Percentiles rank a stretch among this genome's conserved stretches.
These are phyloP conservation scores for Persicaria maculosa DNA, from an alignment of 148 eudicot genomes.

Conservation along the genomic window DNA sequence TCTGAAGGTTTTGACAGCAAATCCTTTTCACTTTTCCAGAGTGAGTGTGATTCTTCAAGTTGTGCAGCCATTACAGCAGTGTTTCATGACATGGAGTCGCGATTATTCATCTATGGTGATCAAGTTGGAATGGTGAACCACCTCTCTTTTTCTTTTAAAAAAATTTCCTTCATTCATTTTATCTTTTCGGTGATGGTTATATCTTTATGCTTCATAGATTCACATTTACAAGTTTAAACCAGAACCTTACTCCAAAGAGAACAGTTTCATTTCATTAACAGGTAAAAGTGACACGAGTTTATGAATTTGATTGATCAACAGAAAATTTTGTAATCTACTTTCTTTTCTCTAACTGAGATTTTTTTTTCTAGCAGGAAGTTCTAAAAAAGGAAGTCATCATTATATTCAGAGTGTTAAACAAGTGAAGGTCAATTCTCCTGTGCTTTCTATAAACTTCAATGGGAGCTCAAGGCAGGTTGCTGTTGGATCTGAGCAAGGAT, in stretches of 20 bases:
- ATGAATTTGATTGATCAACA: background rate
- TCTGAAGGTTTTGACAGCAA: background rate
- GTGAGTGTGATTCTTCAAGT: constrained; percentile 55
- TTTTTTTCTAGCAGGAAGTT: constrained; percentile 43
- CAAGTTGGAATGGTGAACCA: constrained; percentile 70
- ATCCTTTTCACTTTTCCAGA: constrained; percentile 34
- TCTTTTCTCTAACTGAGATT: background rate
- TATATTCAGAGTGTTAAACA: constrained; percentile 52
- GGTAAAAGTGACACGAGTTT: constrained; percentile 28
- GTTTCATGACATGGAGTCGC: constrained; percentile 33
- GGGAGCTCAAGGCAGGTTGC: constrained; percentile 52
- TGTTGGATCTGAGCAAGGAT: constrained; percentile 86
- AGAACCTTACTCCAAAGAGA: constrained; percentile 50
- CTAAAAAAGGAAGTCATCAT: constrained; percentile 77
- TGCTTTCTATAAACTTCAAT: constrained; percentile 41
- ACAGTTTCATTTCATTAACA: constrained; percentile 47
- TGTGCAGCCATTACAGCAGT: constrained; percentile 62
- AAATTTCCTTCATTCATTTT: background rate
- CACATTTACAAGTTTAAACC: constrained; percentile 64
- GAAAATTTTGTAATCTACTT: background rate
- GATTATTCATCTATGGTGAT: constrained; percentile 75
- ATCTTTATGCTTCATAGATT: constrained; percentile 39
- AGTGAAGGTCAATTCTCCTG: constrained; percentile 67
- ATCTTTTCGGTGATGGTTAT: background rate
- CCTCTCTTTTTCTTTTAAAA: constrained; percentile 1